These are phyloP conservation scores for Lasiosphaeris hirsuta DNA, from an alignment of 495 filamentous ascomycete genomes.

Conservation along the genomic window DNA sequence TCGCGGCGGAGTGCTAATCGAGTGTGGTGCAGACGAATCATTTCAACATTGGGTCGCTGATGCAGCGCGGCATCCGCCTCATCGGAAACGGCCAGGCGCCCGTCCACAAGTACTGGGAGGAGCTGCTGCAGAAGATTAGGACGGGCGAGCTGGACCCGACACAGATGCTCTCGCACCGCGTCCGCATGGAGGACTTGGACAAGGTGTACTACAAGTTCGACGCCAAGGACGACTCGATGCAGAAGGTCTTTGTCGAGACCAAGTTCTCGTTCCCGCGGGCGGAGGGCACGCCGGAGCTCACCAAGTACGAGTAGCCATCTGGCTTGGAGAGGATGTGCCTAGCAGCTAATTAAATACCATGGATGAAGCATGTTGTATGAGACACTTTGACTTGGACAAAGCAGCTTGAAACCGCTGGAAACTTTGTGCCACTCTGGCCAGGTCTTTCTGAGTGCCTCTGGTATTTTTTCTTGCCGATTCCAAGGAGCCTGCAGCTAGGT, in stretches of 20 bases:
- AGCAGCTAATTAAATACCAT: too few species aligned
- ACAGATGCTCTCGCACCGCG: slow-evolving; percentile 76
- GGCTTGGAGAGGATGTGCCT: too few species aligned
- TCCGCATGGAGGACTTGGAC: slow-evolving; percentile 70
- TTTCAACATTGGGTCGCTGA: slow-evolving; percentile 80
- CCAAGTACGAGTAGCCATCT: slow-evolving; percentile 28
- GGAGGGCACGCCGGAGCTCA: slow-evolving; percentile 53
- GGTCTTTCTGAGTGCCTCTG: too few species aligned
- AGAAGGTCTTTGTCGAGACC: slow-evolving; percentile 71
- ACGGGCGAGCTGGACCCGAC: slow-evolving; percentile 69
- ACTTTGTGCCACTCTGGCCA: too few species aligned
- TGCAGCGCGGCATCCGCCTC: slow-evolving; percentile 80
- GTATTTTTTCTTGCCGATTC: too few species aligned
- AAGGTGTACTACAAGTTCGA: slow-evolving; percentile 70
- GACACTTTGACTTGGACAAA: too few species aligned
- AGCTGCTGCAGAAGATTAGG: slow-evolving; percentile 67
- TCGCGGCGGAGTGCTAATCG: neutral
- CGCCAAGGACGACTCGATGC: slow-evolving; percentile 62
- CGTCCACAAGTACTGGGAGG: slow-evolving; percentile 79
- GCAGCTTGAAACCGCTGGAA: too few species aligned
- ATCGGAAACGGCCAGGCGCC: slow-evolving; percentile 84
- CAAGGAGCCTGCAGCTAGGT: too few species aligned
- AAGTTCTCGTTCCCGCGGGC: slow-evolving; percentile 57
- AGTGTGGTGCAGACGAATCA: slow-evolving; percentile 59
- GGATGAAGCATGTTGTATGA: too few species aligned